A percentile compares a stretch with the other conserved stretches of the same genome.
Evolutionary conservation across 23 red algal species (phyloP).

Genomic region (Cyanidioschyzon merolae): DNA sequence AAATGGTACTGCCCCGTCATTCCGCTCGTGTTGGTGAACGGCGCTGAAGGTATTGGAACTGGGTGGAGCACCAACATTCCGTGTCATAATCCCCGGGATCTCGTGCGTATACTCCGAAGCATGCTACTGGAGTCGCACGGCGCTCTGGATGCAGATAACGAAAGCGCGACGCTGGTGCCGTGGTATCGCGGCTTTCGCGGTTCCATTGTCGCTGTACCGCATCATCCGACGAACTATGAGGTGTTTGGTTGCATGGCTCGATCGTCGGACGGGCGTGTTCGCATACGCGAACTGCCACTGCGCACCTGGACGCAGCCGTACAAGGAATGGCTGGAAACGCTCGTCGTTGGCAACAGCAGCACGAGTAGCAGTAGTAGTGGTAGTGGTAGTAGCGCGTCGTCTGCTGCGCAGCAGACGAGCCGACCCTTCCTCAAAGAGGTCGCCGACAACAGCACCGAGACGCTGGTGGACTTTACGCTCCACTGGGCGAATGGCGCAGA

Average conservation of each 20-base stretch:
- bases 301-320: slow-evolving; percentile 91
- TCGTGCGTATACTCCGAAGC: slow-evolving; percentile 31
- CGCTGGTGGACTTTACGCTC: slow-evolving; percentile 64
- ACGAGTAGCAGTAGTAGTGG: slow-evolving; percentile 16
- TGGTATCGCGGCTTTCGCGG: slow-evolving; percentile 95
- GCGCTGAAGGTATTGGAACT: slow-evolving; percentile 39
- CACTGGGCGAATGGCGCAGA: slow-evolving; percentile 16
- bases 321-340: slow-evolving; percentile 94
- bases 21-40: slow-evolving; percentile 38
- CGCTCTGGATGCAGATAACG: neutral
- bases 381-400: neutral
- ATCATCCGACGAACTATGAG: slow-evolving; percentile 54
- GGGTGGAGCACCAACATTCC: slow-evolving; percentile 34
- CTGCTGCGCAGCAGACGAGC: neutral
- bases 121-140: slow-evolving; percentile 36
- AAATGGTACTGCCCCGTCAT: slow-evolving; percentile 27
- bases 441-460: slow-evolving; percentile 80
- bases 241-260: slow-evolving; percentile 53
- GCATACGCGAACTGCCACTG: slow-evolving; percentile 68
- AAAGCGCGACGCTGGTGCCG: slow-evolving; percentile 24
- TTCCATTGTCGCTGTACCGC: slow-evolving; percentile 27
- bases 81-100: slow-evolving; percentile 23
- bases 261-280: slow-evolving; percentile 22
- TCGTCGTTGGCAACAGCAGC: slow-evolving; percentile 20
- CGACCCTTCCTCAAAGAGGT: slow-evolving; percentile 65